phyloP scores from a whole-genome alignment of 139 green algal genomes.

The Gonium pectorale region DNA sequence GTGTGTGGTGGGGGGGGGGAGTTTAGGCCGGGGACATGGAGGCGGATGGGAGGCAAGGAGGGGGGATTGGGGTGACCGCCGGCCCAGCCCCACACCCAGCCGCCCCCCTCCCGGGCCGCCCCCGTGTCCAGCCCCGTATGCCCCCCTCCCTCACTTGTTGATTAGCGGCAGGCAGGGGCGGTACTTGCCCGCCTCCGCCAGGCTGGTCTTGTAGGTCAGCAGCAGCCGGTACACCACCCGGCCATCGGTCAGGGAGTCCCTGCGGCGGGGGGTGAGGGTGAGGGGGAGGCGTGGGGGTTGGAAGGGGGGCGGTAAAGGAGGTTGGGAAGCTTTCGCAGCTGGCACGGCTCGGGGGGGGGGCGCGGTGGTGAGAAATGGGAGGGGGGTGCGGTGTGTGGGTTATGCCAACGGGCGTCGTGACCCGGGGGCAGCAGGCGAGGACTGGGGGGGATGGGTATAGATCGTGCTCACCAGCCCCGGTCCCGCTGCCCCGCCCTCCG shows the following conservation, averaged over 20 bases:
- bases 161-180: conserved; percentile 49
- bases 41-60: too few relatives aligned
- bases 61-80: not conserved
- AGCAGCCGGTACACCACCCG: conserved; percentile 79
- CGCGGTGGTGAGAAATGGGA: too few relatives aligned
- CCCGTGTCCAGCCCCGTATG: not conserved
- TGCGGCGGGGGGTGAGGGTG: not conserved
- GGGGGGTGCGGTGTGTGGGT: too few relatives aligned
- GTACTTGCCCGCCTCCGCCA: conserved; percentile 82
- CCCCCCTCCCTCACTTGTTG: conserved; percentile 3
- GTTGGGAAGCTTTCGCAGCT: too few relatives aligned
- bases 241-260: conserved; percentile 77
- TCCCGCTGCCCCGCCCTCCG: too few relatives aligned
- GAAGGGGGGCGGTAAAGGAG: too few relatives aligned
- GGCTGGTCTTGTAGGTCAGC: conserved; percentile 87
- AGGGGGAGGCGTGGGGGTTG: not conserved
- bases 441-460: too few relatives aligned
- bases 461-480: too few relatives aligned
- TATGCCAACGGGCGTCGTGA: too few relatives aligned
- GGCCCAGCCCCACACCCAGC: not conserved
- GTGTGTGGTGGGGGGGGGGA: not conserved
- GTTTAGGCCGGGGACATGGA: not conserved
- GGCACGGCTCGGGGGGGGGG: too few relatives aligned
- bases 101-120: not conserved
- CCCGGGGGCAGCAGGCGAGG: too few relatives aligned